Evolutionary conservation across 2,329 filamentous ascomycete species (phyloP).

Genomic region (Exophiala aquamarina): DNA sequence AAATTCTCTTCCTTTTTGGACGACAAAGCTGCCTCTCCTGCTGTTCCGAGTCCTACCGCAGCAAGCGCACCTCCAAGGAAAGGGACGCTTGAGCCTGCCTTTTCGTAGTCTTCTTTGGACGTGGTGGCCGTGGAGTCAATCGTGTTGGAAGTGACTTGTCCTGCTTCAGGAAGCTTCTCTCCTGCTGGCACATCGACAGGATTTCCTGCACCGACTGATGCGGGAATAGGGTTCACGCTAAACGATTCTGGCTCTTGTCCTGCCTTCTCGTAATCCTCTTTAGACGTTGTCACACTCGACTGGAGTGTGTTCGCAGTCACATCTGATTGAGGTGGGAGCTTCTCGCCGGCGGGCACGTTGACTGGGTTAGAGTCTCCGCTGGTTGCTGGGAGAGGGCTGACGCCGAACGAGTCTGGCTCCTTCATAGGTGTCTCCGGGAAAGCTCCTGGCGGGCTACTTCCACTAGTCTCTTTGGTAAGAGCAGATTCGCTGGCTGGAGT

Average conservation of each 20-base stretch:
- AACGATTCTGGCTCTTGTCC: constrained; percentile 21
- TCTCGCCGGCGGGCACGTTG: constrained; percentile 61
- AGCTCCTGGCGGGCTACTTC: constrained; percentile 55
- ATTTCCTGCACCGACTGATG: constrained; percentile 64
- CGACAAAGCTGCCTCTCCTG: constrained; percentile 45
- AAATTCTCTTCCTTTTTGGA: constrained; percentile 61
- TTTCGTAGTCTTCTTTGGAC: constrained; percentile 85
- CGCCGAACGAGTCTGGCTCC: constrained; percentile 42
- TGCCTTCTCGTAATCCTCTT: constrained; percentile 56
- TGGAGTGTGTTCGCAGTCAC: constrained; percentile 70
- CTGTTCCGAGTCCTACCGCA: constrained; percentile 40
- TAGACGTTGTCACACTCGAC: constrained; percentile 65
- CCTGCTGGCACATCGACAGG: constrained; percentile 77
- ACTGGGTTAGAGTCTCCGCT: constrained; percentile 45
- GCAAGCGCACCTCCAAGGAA: constrained; percentile 44
- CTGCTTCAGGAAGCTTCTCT: constrained; percentile 69
- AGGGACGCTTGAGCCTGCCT: constrained; percentile 56
- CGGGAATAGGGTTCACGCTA: constrained; percentile 59
- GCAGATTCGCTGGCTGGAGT: constrained; percentile 8
- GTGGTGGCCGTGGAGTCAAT: constrained; percentile 65
- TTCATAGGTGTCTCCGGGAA: constrained; percentile 71
- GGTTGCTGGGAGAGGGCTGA: constrained; percentile 59
- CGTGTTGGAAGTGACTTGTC: constrained; percentile 65
- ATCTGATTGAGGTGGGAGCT: constrained; percentile 63
- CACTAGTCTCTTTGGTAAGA: constrained; percentile 44